A percentile compares a stretch with the other conserved stretches of the same genome.
phyloP scores from a whole-genome alignment of 768 basidiomycete species.

The Krasilnikovozyma curviuscula region DNA sequence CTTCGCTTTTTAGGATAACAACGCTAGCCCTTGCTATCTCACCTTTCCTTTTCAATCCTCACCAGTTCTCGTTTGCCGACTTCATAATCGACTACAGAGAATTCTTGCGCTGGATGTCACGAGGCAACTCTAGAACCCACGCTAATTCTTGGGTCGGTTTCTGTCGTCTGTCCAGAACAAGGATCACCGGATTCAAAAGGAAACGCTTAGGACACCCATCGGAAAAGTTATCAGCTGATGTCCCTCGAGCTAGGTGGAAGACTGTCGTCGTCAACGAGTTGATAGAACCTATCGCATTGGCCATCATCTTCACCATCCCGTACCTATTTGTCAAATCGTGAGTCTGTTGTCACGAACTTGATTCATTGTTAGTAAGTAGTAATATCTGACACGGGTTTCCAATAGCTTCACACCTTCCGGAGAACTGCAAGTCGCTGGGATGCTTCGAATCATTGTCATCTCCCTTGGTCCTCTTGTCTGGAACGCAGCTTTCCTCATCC shows the following conservation, averaged over 20 bases:
- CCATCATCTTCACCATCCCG: constrained; percentile 62
- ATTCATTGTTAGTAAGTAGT: background rate
- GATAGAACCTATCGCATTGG: constrained; percentile 67
- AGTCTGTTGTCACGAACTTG: constrained; percentile 8
- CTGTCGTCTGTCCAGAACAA: constrained; percentile 88
- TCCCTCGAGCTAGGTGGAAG: constrained; percentile 81
- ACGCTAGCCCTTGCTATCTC: constrained; percentile 78
- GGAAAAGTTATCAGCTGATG: constrained; percentile 87
- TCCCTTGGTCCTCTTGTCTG: constrained; percentile 86
- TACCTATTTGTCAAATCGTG: constrained; percentile 44
- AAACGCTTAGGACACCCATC: constrained; percentile 92
- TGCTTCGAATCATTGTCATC: constrained; percentile 83
- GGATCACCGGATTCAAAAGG: constrained; percentile 99
- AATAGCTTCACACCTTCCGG: constrained; percentile 11
- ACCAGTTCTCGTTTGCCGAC: constrained; percentile 92
- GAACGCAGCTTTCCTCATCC: constrained; percentile 71
- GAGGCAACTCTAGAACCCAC: constrained; percentile 92
- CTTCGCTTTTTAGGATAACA: constrained; percentile 96
- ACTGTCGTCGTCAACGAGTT: constrained; percentile 75
- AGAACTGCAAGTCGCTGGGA: constrained; percentile 45
- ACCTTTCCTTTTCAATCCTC: constrained; percentile 99
- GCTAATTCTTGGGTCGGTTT: constrained; percentile 99
- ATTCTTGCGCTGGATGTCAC: constrained; percentile 96
- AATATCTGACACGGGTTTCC: background rate
- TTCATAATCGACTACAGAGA: constrained; percentile 95